Base-by-base conservation (phyloP, 2,329 filamentous ascomycete species). In the Shiraia sp. region DNA sequence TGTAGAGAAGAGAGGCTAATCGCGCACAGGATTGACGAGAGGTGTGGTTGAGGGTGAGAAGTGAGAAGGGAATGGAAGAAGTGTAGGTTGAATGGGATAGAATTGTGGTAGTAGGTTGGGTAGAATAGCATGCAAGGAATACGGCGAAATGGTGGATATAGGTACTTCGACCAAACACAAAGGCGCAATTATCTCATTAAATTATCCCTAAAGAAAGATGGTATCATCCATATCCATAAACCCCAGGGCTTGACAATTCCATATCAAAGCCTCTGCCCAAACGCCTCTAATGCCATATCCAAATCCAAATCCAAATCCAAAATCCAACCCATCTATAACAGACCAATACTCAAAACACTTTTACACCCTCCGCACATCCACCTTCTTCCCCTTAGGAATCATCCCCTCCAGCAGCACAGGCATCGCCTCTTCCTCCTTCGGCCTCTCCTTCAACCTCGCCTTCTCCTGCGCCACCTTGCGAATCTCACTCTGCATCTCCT, bases 361-460 rank as follows among this genome's bases (percentile, higher is more conserved):
- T n/a, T n/a, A n/a, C n/a, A n/a, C n/a, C n/a, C n/a, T n/a, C n/a
- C n/a, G n/a, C n/a, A n/a, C n/a, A n/a, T n/a, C n/a, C n/a, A 31
- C 5, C 5, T 10, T n/a, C 10, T 15, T 36, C 34, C 10, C 28
- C 42, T 31, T 26, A n/a, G 24, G 34, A 12, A 16, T 12, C 34
- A 36, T 36, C 9, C 24, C 37, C n/a, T 29, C 32, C n/a, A 34
- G 26, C 9, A 23, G 32, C 24, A 14, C 31, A 24, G 35, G 37
- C 7, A 42, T 30, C 16, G 12, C 32, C 9, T 42, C 40, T 22
- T 25, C 32, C 27, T 2, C 22, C 32, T 28, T 17, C 22, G 34
- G 27, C 27, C 6, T 31, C 23, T 36, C 26, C 14, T 28, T 23
- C 14, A 32, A 15, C 32, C 13, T 34, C 4, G 19, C 19, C 8